A percentile compares a stretch with the other conserved stretches of the same genome.
These are phyloP conservation scores for Hordeum marinum DNA, from an alignment of 176 grass and related monocot genomes.

Conservation along the genomic window DNA sequence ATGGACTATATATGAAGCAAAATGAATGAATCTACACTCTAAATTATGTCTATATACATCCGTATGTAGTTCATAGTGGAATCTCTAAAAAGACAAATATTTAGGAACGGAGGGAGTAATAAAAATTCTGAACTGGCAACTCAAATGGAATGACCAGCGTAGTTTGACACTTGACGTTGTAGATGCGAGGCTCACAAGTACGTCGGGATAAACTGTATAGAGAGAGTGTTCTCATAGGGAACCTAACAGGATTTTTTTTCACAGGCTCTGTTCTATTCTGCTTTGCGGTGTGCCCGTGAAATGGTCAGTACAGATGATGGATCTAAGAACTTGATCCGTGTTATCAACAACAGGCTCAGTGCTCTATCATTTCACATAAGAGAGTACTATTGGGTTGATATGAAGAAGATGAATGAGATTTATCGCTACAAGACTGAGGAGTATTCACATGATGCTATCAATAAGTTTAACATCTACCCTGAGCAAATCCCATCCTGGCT, in stretches of 20 bases:
- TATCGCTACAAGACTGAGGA: conserved; percentile 93
- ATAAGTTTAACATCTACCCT: conserved; percentile 87
- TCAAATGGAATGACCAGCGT: background rate
- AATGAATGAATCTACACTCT: too few species aligned
- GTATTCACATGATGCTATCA: conserved; percentile 82
- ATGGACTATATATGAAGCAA: too few species aligned
- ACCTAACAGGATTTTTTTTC: conserved; percentile 31
- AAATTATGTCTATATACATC: too few species aligned
- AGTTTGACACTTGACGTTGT: conserved; percentile 15
- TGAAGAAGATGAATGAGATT: conserved; percentile 92
- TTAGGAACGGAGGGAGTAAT: too few species aligned
- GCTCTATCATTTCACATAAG: conserved; percentile 88
- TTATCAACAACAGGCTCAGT: conserved; percentile 69
- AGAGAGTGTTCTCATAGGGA: background rate
- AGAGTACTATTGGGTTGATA: conserved; percentile 92
- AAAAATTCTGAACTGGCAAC: background rate
- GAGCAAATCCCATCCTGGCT: conserved; percentile 92
- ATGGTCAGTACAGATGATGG: conserved; percentile 61
- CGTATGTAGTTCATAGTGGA: too few species aligned
- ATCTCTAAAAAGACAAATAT: too few species aligned
- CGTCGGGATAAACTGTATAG: conserved; percentile 5
- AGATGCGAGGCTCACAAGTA: background rate
- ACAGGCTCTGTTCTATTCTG: conserved; percentile 86
- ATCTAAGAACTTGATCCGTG: conserved; percentile 62
- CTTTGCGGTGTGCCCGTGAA: conserved; percentile 79